Evolutionary conservation across 2,329 filamentous ascomycete species (phyloP).

Genomic region (Cytospora paraplurivora): DNA sequence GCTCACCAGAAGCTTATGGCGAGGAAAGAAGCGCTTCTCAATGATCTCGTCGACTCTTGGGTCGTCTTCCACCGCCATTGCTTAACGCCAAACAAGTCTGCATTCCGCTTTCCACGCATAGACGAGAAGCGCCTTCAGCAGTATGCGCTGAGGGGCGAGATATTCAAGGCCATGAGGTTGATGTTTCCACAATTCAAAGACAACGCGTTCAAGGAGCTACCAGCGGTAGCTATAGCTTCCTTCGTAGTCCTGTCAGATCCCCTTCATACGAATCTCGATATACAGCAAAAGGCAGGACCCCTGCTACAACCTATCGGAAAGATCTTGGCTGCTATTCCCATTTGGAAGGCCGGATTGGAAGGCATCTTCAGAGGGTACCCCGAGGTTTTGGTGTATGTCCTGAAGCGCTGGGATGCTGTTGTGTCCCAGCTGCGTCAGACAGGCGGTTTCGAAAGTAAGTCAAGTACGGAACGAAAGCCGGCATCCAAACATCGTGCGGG

Average conservation of each 20-base stretch:
- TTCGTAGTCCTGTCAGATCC: slow-evolving; percentile 43
- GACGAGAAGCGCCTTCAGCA: slow-evolving; percentile 19
- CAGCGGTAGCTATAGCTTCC: slow-evolving; percentile 43
- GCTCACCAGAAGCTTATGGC: slow-evolving; percentile 37
- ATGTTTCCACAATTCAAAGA: slow-evolving; percentile 41
- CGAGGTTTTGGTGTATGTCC: slow-evolving; percentile 31
- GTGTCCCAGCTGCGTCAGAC: slow-evolving; percentile 23
- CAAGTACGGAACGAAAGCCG: neutral
- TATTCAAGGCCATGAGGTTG: slow-evolving; percentile 36
- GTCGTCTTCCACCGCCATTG: slow-evolving; percentile 40
- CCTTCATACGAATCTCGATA: slow-evolving; percentile 28
- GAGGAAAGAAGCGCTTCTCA: slow-evolving; percentile 38
- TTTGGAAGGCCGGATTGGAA: slow-evolving; percentile 27
- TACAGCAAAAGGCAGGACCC: slow-evolving; percentile 31
- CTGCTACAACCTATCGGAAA: slow-evolving; percentile 34
- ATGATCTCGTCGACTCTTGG: slow-evolving; percentile 47
- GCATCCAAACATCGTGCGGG: neutral
- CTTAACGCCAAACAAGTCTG: slow-evolving; percentile 23
- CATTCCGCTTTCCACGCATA: slow-evolving; percentile 33
- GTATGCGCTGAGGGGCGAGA: slow-evolving; percentile 32
- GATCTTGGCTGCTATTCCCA: slow-evolving; percentile 27
- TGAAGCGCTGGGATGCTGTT: slow-evolving; percentile 25
- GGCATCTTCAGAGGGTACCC: slow-evolving; percentile 31
- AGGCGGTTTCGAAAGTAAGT: neutral
- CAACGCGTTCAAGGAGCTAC: slow-evolving; percentile 33